These are phyloP conservation scores for Quercus engelmannii DNA, from an alignment of 306 rosid genomes.

Conservation along the genomic window DNA sequence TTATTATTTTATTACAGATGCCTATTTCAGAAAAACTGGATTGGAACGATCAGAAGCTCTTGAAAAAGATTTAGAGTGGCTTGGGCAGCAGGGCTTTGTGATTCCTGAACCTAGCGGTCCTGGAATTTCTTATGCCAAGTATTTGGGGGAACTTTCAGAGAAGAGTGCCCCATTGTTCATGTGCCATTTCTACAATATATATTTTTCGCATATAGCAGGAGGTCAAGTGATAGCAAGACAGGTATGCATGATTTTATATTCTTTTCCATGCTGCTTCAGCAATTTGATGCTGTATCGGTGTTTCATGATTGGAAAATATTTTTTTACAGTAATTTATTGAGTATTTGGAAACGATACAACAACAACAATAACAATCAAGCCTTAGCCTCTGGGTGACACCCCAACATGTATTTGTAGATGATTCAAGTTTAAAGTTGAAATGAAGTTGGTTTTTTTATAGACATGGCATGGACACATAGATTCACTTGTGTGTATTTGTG, in stretches of 20 bases:
- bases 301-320: no score
- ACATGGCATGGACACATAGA: not conserved
- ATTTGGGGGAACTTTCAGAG: conserved; percentile 63
- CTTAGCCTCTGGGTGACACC: no score
- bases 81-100: conserved; percentile 43
- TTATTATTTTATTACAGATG: conserved; percentile 35
- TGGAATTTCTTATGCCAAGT: conserved; percentile 66
- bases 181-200: conserved; percentile 77
- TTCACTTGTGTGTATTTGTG: not conserved
- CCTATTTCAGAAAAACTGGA: conserved; percentile 81
- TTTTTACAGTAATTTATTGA: no score
- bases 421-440: not conserved
- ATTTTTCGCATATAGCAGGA: conserved; percentile 77
- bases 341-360: no score
- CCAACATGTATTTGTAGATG: not conserved
- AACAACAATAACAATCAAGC: no score
- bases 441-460: not conserved
- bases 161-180: conserved; percentile 70
- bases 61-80: conserved; percentile 66
- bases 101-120: conserved; percentile 59
- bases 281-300: no score
- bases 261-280: no score
- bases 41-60: conserved; percentile 70
- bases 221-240: conserved; percentile 72
- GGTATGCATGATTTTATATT: conserved; percentile 29